Evolutionary conservation across 495 filamentous ascomycete species (phyloP).

Genomic region (Penicillium alfredii): DNA sequence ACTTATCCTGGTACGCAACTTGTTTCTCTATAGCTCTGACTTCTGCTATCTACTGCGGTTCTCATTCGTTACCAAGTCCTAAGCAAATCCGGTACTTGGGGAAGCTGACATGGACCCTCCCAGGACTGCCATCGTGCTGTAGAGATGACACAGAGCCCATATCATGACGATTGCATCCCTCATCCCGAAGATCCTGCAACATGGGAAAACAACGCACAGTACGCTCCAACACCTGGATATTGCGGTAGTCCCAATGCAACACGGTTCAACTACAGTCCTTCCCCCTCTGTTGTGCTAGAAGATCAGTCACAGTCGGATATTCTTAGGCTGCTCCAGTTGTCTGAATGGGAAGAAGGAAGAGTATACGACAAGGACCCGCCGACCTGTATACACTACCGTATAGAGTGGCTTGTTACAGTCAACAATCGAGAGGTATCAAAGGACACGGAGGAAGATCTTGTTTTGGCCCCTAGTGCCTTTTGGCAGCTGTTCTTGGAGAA

Average conservation of each 20-base stretch:
- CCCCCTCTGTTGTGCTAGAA: slow-evolving; percentile 2
- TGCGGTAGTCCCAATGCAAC: slow-evolving; percentile 1
- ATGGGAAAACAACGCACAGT: slow-evolving; percentile 10
- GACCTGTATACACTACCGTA: slow-evolving; percentile 30
- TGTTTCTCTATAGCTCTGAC: slow-evolving; percentile 1
- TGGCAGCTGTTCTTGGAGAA: slow-evolving; percentile 14
- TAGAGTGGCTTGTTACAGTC: slow-evolving; percentile 29
- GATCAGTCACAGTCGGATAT: neutral
- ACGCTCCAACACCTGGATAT: slow-evolving; percentile 9
- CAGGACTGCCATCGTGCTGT: no score
- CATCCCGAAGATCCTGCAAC: neutral
- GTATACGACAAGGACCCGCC: slow-evolving; percentile 26
- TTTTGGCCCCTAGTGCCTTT: slow-evolving; percentile 19
- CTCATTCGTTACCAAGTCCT: slow-evolving; percentile 1
- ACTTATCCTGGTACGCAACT: slow-evolving; percentile 1
- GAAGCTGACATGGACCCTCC: slow-evolving; percentile 2
- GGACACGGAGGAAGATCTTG: slow-evolving; percentile 25
- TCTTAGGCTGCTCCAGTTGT: slow-evolving; percentile 6
- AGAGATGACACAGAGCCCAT: slow-evolving; percentile 4
- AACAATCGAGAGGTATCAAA: slow-evolving; percentile 21
- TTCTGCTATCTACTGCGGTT: slow-evolving; percentile 3
- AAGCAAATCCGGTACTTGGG: slow-evolving; percentile 2
- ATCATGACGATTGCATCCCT: slow-evolving; percentile 6
- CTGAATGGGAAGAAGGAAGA: slow-evolving; percentile 17
- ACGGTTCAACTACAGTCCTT: slow-evolving; percentile 3